Conservation (phyloP, 495 filamentous ascomycete species). For the Neurospora sp. region DNA sequence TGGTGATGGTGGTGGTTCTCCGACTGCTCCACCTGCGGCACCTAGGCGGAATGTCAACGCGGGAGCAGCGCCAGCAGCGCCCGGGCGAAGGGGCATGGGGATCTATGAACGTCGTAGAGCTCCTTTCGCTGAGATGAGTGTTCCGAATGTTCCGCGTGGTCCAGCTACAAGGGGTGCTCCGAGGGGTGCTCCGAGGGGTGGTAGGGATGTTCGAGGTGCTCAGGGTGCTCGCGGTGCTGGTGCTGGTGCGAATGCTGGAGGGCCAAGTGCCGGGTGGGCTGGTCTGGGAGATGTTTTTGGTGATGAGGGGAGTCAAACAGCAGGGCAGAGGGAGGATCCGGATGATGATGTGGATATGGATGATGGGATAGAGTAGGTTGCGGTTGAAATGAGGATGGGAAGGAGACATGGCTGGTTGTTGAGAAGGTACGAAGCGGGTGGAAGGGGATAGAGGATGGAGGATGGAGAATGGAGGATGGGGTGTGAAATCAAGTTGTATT, state of each 20-base stretch:
- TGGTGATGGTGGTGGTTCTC: neutral
- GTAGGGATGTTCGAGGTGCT: too few species aligned
- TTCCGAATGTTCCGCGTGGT: neutral
- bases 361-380: neutral
- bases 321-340: neutral
- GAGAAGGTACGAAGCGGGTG: neutral
- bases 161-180: too few species aligned
- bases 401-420: neutral
- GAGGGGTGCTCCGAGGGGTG: neutral
- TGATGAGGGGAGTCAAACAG: neutral
- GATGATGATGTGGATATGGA: neutral
- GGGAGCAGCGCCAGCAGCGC: neutral
- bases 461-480: neutral
- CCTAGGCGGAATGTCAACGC: neutral
- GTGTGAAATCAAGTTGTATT: neutral
- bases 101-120: neutral
- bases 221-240: neutral
- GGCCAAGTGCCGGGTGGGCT: neutral
- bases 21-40: neutral
- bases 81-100: neutral
- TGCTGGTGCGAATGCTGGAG: neutral
- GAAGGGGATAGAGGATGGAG: neutral
- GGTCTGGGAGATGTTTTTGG: neutral
- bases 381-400: neutral
- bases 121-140: neutral